Evolutionary conservation across 78 protist species (phyloP), one percentile per base, ranked within the genome.

Genomic region (Anaeramoeba ignava): DNA sequence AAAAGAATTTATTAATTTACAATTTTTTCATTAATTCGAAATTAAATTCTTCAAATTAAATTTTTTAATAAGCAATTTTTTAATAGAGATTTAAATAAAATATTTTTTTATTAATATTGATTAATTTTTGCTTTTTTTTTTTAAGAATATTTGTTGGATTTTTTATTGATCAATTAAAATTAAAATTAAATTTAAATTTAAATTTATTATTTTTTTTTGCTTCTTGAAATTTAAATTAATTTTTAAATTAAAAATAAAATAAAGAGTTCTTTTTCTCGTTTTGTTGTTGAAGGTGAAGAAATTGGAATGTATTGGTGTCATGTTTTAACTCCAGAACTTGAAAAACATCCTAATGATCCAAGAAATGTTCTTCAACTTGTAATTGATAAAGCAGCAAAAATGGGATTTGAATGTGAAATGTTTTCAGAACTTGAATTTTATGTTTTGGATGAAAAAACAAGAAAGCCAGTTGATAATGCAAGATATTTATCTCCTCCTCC

Each of bases 381-480:
- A 3, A 1, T 87, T 41, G 40, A 87, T 17, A 38, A 31, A 38
- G 81, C 81, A 38, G 0, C 40, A 34, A 31, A 36, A 33, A 81
- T 84, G 79, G 89, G 89, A 38, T 82, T 31, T 67, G 33, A 0
- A 2, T 31, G 83, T 33, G 2, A 1, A 1, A 79, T 84, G 84
- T 41, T 84, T 33, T 41, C 82, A 2, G 90, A 87, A 82, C 1
- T 87, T 2, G 90, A 87, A 39, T 87, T 40, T 34, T 87, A 33
- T 40, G 3, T 73, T 12, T 17, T 83, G 40, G 33, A 87, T 42
- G 23, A 31, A 33, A 8, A 81, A 34, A 78, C 81, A 34, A 40
- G 33, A 33, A 1, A 3, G 2, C 40, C 1, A 40, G 2, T 79
- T 0, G 90, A 87, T 39, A 0, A 1, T 2, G 88, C 83, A n/a